Percentiles rank a stretch among this genome's conserved stretches.
Evolutionary conservation across 2,329 filamentous ascomycete genomes (phyloP).

Genomic region (Colletotrichum truncatum): DNA sequence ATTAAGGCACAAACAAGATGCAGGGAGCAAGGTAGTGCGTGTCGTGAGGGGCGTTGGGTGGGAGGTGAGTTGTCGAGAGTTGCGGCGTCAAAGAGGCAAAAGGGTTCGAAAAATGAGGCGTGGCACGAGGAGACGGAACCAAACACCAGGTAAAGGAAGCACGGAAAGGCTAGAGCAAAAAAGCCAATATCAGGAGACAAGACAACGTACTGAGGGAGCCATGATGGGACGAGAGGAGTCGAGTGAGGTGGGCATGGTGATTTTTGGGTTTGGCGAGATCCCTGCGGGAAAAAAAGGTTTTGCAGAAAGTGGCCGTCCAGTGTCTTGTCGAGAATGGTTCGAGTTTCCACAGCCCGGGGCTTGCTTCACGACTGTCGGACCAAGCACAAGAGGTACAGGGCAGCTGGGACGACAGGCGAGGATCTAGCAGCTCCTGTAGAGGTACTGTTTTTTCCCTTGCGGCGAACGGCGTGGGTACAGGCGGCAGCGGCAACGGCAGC

Average conservation of each 20-base stretch:
- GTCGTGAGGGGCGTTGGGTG: constrained; percentile 6
- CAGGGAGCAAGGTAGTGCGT: constrained; percentile 18
- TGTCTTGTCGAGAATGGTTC: constrained; percentile 22
- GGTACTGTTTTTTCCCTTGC: not conserved
- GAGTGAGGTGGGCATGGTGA: constrained; percentile 64
- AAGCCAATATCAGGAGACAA: constrained; percentile 11
- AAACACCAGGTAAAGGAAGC: not conserved
- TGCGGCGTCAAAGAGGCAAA: constrained; percentile 10
- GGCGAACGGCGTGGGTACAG: not conserved
- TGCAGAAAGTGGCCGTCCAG: constrained; percentile 15
- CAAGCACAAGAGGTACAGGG: constrained; percentile 15
- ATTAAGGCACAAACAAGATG: constrained; percentile 3
- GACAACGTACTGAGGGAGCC: constrained; percentile 66
- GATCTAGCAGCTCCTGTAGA: not conserved
- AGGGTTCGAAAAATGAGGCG: not conserved
- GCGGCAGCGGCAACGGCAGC: not conserved
- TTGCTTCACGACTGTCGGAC: constrained; percentile 28
- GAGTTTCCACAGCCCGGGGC: constrained; percentile 28
- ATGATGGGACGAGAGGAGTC: constrained; percentile 71
- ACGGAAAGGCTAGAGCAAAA: not conserved
- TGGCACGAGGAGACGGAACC: not conserved
- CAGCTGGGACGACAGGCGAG: constrained; percentile 3
- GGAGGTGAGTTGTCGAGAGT: constrained; percentile 1
- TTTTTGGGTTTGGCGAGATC: constrained; percentile 17
- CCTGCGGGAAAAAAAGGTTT: constrained; percentile 27